Conservation (phyloP, 176 grass and related monocot species). For the Rhynchospora tenuis region DNA sequence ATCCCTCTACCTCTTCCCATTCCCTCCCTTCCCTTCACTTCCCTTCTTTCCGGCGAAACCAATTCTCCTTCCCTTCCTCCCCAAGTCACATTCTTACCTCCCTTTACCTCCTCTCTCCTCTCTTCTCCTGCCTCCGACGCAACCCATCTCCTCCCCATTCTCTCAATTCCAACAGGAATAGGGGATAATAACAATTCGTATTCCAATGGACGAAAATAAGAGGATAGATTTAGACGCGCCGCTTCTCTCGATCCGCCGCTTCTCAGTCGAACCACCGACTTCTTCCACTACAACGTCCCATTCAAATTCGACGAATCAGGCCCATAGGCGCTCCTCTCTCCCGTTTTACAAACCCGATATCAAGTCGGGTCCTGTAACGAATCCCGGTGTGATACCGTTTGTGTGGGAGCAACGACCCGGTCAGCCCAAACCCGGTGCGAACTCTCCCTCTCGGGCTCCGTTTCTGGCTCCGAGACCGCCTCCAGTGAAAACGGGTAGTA, state of each 20-base stretch:
- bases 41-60: conserved; percentile 25
- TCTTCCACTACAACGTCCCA: conserved; percentile 20
- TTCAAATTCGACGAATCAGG: not conserved
- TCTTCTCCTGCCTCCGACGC: no score
- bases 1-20: conserved; percentile 20
- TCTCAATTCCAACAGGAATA: conserved; percentile 19
- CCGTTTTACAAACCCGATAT: conserved; percentile 44
- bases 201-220: conserved; percentile 26
- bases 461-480: not conserved
- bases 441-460: conserved; percentile 7
- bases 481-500: conserved; percentile 12
- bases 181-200: not conserved
- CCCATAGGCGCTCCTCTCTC: conserved; percentile 25
- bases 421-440: conserved; percentile 65
- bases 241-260: conserved; percentile 56
- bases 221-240: conserved; percentile 76
- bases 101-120: not conserved
- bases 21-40: not conserved
- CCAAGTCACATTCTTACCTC: not conserved
- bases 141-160: not conserved
- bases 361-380: conserved; percentile 58
- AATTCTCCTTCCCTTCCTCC: conserved; percentile 9
- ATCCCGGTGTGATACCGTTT: conserved; percentile 76
- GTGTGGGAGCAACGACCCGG: conserved; percentile 79
- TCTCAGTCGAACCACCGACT: conserved; percentile 23